These are phyloP conservation scores for Saccharomyces eubayanus DNA, from an alignment of 805 yeast species.

Conservation along the genomic window DNA sequence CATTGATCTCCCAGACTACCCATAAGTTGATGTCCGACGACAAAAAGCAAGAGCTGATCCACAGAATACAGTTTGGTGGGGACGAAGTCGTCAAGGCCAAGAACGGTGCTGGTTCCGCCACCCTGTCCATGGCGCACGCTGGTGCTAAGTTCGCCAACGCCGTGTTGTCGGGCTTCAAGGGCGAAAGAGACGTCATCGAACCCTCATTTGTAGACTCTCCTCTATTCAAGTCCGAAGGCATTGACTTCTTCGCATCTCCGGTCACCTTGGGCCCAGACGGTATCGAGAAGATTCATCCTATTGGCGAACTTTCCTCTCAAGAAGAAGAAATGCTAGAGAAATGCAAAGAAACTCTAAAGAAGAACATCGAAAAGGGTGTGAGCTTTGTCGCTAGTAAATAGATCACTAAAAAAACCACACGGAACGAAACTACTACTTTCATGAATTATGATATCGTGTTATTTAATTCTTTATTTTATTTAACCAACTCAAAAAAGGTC, in stretches of 20 bases:
- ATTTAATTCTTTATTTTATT: not conserved
- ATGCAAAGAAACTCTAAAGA: constrained; percentile 83
- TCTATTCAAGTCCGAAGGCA: constrained; percentile 77
- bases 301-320: constrained; percentile 63
- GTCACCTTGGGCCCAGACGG: constrained; percentile 91
- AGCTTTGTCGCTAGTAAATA: constrained; percentile 48
- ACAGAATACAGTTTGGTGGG: constrained; percentile 94
- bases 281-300: constrained; percentile 68
- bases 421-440: constrained; percentile 21
- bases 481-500: not conserved
- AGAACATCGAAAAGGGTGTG: constrained; percentile 90
- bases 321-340: constrained; percentile 77
- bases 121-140: constrained; percentile 89
- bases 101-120: constrained; percentile 90
- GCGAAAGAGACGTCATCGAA: constrained; percentile 56
- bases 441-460: not conserved
- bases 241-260: constrained; percentile 91
- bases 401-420: not conserved
- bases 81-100: constrained; percentile 92
- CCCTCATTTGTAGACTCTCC: constrained; percentile 74
- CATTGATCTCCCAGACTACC: constrained; percentile 77
- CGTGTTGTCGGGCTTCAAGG: constrained; percentile 55
- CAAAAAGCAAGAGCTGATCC: constrained; percentile 55
- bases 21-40: constrained; percentile 56
- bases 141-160: constrained; percentile 70